Evolutionary conservation across 192 early-diverging fungal genomes (phyloP).

Genomic region (Phlyctochytrium bullatum): DNA sequence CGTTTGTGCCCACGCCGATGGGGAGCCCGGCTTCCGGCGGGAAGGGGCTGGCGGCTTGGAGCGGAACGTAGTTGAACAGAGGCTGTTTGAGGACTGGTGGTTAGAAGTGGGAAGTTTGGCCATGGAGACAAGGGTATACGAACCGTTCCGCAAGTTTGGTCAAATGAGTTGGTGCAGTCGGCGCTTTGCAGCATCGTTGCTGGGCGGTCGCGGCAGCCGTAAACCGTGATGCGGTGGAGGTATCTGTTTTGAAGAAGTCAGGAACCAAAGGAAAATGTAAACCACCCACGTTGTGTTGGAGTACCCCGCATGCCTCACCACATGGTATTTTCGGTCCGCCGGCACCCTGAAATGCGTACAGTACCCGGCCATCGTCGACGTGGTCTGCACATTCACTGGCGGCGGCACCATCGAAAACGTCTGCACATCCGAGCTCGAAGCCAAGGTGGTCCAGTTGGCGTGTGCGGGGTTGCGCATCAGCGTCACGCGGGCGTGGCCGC

Average conservation of each 20-base stretch:
- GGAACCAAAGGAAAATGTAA: background rate
- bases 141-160: too few relatives aligned
- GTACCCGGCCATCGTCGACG: too few relatives aligned
- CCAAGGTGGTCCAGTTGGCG: background rate
- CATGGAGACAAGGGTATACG: too few relatives aligned
- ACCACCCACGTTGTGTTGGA: background rate
- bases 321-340: background rate
- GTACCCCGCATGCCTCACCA: constrained; percentile 3
- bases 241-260: background rate
- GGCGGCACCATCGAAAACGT: too few relatives aligned
- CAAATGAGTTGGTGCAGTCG: too few relatives aligned
- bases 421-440: too few relatives aligned
- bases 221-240: constrained; percentile 9
- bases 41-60: background rate
- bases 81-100: too few relatives aligned
- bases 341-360: constrained; percentile 7
- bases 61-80: background rate
- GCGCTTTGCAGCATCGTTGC: too few relatives aligned
- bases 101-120: too few relatives aligned
- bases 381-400: too few relatives aligned
- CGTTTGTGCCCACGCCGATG: constrained; percentile 3
- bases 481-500: too few relatives aligned
- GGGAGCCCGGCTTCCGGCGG: background rate
- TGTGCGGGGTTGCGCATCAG: too few relatives aligned
- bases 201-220: background rate